Percentiles rank a stretch among this genome's conserved stretches.
Conservation (phyloP, 148 eudicot genomes). For the Talinum fruticosum region DNA sequence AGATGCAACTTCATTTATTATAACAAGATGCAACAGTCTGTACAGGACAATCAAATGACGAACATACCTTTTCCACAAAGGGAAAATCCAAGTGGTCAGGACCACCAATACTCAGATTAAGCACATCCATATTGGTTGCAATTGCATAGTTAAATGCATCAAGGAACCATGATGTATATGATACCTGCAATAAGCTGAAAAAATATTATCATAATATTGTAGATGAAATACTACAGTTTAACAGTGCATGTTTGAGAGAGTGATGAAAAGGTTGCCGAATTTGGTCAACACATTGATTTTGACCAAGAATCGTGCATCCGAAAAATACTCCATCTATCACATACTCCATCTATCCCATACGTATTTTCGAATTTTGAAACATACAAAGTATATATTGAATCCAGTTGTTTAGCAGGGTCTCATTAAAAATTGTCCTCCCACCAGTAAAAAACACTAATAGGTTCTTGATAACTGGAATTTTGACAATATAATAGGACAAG, state of each 20-base stretch:
- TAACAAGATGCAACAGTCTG: conserved; percentile 5
- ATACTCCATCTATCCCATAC: not conserved
- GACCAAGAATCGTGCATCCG: not conserved
- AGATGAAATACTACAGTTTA: conserved; percentile 19
- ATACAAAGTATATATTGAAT: not conserved
- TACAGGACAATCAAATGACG: conserved; percentile 9
- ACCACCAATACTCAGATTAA: conserved; percentile 96
- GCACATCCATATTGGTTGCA: conserved; percentile 95
- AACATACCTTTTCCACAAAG: conserved; percentile 89
- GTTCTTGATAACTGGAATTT: not conserved
- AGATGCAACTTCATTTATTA: too few species aligned
- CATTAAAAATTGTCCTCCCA: not conserved
- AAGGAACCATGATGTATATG: conserved; percentile 99
- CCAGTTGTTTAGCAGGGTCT: not conserved
- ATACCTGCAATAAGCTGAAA: conserved; percentile 99
- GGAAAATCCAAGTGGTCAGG: conserved; percentile 99
- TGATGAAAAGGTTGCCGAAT: not conserved
- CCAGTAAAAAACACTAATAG: not conserved
- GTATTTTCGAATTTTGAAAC: not conserved
- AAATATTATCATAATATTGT: conserved; percentile 69
- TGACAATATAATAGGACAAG: not conserved
- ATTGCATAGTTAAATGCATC: conserved; percentile 99
- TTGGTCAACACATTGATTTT: not conserved
- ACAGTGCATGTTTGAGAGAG: conserved; percentile 13
- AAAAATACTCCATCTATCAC: not conserved